A percentile compares a stretch with the other conserved stretches of the same genome.
Evolutionary conservation across 345 rosid species (phyloP).

Genomic region (Ailanthus altissimus): DNA sequence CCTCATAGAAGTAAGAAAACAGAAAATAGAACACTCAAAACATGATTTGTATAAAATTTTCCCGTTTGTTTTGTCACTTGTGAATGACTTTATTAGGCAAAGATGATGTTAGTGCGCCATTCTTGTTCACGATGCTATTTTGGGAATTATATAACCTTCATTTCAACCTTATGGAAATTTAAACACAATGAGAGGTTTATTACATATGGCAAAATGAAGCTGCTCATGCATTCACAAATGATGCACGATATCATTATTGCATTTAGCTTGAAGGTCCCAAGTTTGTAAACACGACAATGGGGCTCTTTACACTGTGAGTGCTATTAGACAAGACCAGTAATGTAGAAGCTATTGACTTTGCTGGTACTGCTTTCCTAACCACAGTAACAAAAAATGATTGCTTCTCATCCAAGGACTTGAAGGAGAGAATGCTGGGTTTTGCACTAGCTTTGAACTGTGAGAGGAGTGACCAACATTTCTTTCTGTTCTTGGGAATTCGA

Average conservation of each 20-base stretch:
- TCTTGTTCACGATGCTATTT: no score
- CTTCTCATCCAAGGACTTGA: constrained; percentile 23
- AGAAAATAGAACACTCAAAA: no score
- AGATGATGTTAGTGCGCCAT: not conserved
- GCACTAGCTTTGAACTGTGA: constrained; percentile 7
- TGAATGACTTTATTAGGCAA: no score
- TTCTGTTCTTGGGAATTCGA: constrained; percentile 23
- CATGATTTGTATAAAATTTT: no score
- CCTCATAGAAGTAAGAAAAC: no score
- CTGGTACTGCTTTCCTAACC: not conserved
- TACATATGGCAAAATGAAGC: not conserved
- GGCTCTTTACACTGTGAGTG: constrained; percentile 22
- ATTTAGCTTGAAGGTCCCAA: not conserved
- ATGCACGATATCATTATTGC: not conserved
- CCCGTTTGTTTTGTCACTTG: no score
- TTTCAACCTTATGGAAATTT: not conserved
- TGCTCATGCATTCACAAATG: not conserved
- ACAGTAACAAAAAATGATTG: constrained; percentile 22
- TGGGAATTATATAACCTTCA: not conserved
- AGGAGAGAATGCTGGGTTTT: constrained; percentile 19
- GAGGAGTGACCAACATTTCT: constrained; percentile 29
- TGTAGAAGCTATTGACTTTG: not conserved
- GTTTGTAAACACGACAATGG: constrained; percentile 21
- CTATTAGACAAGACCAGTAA: constrained; percentile 28
- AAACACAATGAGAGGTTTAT: no score